Conservation (phyloP, 176 grass and related monocot species). For the Aegilops longissima region DNA sequence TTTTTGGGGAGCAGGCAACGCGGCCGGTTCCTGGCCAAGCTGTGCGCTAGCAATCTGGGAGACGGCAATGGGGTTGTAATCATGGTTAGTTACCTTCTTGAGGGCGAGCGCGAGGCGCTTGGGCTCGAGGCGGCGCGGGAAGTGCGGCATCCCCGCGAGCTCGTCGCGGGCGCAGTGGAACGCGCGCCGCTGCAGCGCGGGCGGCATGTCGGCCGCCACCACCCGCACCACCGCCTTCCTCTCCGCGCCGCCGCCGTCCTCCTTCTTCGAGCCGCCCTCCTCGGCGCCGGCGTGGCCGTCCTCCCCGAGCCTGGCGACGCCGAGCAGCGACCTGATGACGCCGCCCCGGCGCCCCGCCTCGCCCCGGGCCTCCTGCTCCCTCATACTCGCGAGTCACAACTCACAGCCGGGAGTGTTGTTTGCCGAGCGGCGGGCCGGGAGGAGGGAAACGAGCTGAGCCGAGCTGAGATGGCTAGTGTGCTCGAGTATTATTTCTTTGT, state of each 20-base stretch:
- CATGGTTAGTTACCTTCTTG: conserved; percentile 62
- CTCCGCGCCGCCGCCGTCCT: conserved; percentile 10
- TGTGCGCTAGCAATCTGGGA: neutral
- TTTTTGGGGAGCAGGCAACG: neutral
- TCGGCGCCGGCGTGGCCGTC: neutral
- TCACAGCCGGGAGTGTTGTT: neutral
- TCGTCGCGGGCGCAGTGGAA: conserved; percentile 73
- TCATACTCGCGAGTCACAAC: neutral
- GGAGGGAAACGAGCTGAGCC: neutral
- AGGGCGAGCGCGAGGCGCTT: conserved; percentile 87
- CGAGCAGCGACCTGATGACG: conserved; percentile 60
- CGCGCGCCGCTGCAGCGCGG: conserved; percentile 70
- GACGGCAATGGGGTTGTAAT: neutral
- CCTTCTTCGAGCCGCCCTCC: conserved; percentile 26
- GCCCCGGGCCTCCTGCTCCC: conserved; percentile 36
- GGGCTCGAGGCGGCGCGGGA: conserved; percentile 57
- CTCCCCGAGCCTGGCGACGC: conserved; percentile 51
- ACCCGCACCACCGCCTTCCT: conserved; percentile 61
- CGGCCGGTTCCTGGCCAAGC: neutral
- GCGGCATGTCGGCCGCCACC: conserved; percentile 76
- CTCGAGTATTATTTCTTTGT: neutral
- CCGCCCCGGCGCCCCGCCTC: conserved; percentile 61
- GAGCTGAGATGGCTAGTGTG: neutral
- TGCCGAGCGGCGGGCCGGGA: neutral
- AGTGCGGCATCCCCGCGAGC: conserved; percentile 79